Conservation (phyloP, 1,284 basidiomycete genomes). For the Tilletia walkeri region DNA sequence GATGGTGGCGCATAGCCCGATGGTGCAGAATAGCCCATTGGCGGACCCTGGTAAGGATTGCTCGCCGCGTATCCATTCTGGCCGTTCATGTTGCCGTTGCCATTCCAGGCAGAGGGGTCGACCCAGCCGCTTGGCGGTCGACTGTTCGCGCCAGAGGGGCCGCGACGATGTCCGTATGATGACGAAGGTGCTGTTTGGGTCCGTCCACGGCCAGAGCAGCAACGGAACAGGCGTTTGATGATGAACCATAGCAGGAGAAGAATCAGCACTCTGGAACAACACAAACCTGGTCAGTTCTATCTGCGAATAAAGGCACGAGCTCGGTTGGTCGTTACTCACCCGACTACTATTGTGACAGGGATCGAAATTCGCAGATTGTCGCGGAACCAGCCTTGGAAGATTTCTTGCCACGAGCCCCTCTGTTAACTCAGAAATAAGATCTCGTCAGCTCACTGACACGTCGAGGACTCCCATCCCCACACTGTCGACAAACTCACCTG, state of each 20-base stretch:
- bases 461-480: not conserved
- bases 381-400: conserved; percentile 63
- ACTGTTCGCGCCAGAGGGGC: not conserved
- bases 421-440: not conserved
- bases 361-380: conserved; percentile 46
- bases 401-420: conserved; percentile 66
- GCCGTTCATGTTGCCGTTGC: not conserved
- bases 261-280: conserved; percentile 29
- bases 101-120: conserved; percentile 20
- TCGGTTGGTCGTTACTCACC: not conserved
- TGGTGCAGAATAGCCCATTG: not conserved
- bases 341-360: conserved; percentile 39
- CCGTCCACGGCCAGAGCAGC: conserved; percentile 25
- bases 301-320: not conserved
- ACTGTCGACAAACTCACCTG: conserved; percentile 43
- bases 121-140: conserved; percentile 16
- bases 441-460: not conserved
- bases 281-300: too few species aligned
- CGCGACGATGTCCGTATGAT: not conserved
- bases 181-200: not conserved
- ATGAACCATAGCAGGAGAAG: conserved; percentile 33
- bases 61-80: not conserved
- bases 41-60: not conserved
- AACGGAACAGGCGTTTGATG: conserved; percentile 22
- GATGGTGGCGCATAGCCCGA: not conserved